phyloP scores from a whole-genome alignment of 2,329 filamentous ascomycete species.

The Simplicillium aogashimaense region DNA sequence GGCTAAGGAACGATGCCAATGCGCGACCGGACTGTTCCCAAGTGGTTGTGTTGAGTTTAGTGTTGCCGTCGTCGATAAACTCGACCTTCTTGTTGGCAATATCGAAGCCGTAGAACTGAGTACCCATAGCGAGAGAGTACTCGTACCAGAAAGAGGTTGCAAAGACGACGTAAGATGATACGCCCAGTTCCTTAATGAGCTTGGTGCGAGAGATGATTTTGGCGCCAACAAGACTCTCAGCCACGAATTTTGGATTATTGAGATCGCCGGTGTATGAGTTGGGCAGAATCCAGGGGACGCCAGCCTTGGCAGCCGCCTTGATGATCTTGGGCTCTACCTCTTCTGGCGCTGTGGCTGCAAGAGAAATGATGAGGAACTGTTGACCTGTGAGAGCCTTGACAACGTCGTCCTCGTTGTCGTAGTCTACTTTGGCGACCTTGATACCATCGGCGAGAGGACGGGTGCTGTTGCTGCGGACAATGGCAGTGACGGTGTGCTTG shows the following conservation, averaged over 20 bases:
- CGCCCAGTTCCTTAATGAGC: slow-evolving; percentile 27
- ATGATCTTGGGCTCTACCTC: slow-evolving; percentile 34
- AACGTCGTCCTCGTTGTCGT: slow-evolving; percentile 29
- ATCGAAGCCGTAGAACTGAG: slow-evolving; percentile 35
- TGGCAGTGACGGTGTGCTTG: slow-evolving; percentile 40
- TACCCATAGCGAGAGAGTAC: slow-evolving; percentile 26
- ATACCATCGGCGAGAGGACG: slow-evolving; percentile 32
- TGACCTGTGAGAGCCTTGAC: slow-evolving; percentile 39
- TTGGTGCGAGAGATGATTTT: slow-evolving; percentile 11
- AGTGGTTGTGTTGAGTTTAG: slow-evolving; percentile 46
- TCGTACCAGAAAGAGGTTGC: slow-evolving; percentile 43
- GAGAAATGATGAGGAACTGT: slow-evolving; percentile 41
- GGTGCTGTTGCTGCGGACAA: slow-evolving; percentile 33
- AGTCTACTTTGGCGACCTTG: slow-evolving; percentile 28
- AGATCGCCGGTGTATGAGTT: slow-evolving; percentile 29
- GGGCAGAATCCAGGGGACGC: slow-evolving; percentile 40
- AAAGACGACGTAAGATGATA: slow-evolving; percentile 18
- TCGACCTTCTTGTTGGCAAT: slow-evolving; percentile 28
- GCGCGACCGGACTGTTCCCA: slow-evolving; percentile 47
- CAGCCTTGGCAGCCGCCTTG: slow-evolving; percentile 37
- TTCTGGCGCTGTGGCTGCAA: slow-evolving; percentile 26
- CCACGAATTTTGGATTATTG: slow-evolving; percentile 13
- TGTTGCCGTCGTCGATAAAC: slow-evolving; percentile 45
- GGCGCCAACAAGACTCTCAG: slow-evolving; percentile 16
- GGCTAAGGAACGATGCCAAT: slow-evolving; percentile 35